Base-by-base conservation (phyloP, 78 protist genomes). In the Speleostelium caveatum region DNA sequence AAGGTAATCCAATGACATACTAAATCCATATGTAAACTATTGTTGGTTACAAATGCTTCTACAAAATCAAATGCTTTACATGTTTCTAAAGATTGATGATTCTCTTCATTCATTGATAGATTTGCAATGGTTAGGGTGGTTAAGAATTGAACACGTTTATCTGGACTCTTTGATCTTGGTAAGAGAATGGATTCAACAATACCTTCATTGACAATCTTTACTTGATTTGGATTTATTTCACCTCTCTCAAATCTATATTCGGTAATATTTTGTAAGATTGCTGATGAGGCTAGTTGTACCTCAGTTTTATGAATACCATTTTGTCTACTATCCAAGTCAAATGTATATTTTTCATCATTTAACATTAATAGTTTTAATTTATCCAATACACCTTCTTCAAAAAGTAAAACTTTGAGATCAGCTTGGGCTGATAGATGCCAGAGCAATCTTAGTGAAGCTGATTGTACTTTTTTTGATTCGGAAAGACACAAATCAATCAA, bases 391-490 rank as follows among this genome's bases (percentile, higher is more conserved):
- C 91, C 91, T 60, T 83, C 91, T 83, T 83, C 91, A 83, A 68
- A 83, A 41, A 83, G 45, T 69, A 83, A 60, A 17, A 83, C 91
- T 16, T 83, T 83, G 30, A 83, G 66, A 39, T 83, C 91, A 16
- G 91, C 91, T 69, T 83, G 91, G 38, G 91, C 91, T 22, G 91
- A 83, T 60, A 83, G 26, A 69, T 83, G 91, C 91, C 91, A 83
- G 21, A 83, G 39, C 51, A 83, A 45, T 83, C 91, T 83, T 30
- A 83, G 38, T 35, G 91, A 77, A 22, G 91, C 28, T 16, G 91
- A 69, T 42, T 83, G 91, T 19, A 83, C 79, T 45, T 83, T 83
- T 53, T 72, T 83, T 3, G 77, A 69, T 60, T 67, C 77, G 5
- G 91, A 83, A 19, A 83, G 71, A 83, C 79, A 83, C 21, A 83